Evolutionary conservation across 352 stramenopile species (phyloP).

Genomic region (Phytophthora fragariaefolia): DNA sequence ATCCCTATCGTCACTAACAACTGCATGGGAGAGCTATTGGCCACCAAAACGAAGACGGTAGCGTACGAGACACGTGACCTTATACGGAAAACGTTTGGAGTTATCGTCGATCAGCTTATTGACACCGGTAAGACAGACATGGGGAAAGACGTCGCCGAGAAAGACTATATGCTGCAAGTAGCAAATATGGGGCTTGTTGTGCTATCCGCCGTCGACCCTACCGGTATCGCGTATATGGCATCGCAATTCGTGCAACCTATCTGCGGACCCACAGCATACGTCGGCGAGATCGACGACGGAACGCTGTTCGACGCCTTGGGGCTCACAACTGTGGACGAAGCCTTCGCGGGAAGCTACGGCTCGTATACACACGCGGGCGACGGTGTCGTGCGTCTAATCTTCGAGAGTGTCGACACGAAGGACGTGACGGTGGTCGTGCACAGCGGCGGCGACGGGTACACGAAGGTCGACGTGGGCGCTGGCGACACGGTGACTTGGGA

Average conservation of each 20-base stretch:
- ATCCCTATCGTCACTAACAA: conserved; percentile 4
- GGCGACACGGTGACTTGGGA: not conserved
- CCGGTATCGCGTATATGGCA: conserved; percentile 7
- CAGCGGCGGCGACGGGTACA: not conserved
- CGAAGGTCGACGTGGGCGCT: not conserved
- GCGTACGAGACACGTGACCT: not conserved
- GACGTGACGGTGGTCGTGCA: conserved; percentile 5
- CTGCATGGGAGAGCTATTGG: not conserved
- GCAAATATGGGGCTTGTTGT: not conserved
- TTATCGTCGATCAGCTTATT: no score
- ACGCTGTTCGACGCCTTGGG: conserved; percentile 3
- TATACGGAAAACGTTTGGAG: conserved; percentile 1
- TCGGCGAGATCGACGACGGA: conserved; percentile 3
- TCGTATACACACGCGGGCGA: not conserved
- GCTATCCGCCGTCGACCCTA: not conserved
- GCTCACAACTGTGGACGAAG: conserved; percentile 2
- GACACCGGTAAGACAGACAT: not conserved
- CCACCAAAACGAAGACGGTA: not conserved
- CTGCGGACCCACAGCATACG: conserved; percentile 1
- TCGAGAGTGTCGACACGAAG: no score
- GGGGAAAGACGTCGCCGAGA: not conserved
- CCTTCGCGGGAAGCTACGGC: conserved; percentile 6
- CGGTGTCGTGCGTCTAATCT: conserved; percentile 1
- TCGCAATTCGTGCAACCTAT: conserved; percentile 6
- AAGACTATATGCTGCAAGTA: not conserved